Evolutionary conservation across 2,329 filamentous ascomycete genomes (phyloP).

Genomic region (Pseudocercospora eumusae): DNA sequence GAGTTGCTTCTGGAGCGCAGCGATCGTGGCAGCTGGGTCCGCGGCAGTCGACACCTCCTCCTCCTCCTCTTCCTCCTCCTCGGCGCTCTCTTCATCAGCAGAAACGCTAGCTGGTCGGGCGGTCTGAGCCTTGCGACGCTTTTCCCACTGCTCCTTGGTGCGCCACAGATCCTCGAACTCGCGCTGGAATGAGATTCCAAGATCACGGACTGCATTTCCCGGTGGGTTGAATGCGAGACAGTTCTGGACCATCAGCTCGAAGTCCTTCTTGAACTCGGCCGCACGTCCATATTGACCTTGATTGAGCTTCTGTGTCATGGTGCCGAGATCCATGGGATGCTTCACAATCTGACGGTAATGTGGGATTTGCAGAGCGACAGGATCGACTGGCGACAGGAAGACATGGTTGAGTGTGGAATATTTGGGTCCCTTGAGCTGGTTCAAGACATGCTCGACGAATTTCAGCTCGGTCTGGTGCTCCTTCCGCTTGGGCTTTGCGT

Average conservation of each 20-base stretch:
- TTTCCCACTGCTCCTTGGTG: slow-evolving; percentile 78
- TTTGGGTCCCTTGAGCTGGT: slow-evolving; percentile 74
- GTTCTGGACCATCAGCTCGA: slow-evolving; percentile 82
- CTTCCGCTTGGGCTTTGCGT: slow-evolving; percentile 86
- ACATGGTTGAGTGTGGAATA: slow-evolving; percentile 67
- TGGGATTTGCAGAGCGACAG: slow-evolving; percentile 89
- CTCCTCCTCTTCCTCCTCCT: slow-evolving; percentile 62
- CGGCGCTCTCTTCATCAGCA: slow-evolving; percentile 70
- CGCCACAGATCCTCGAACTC: slow-evolving; percentile 75
- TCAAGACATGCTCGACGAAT: slow-evolving; percentile 81
- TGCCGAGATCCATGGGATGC: slow-evolving; percentile 91
- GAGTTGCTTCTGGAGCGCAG: slow-evolving; percentile 70
- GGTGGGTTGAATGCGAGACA: slow-evolving; percentile 90
- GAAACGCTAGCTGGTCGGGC: slow-evolving; percentile 65
- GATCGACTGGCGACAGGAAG: slow-evolving; percentile 85
- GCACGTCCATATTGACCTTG: slow-evolving; percentile 75
- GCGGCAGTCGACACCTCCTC: slow-evolving; percentile 50
- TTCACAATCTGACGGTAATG: slow-evolving; percentile 93
- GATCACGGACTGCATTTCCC: slow-evolving; percentile 70
- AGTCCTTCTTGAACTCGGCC: slow-evolving; percentile 83
- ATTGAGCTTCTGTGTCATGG: slow-evolving; percentile 75
- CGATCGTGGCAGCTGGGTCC: slow-evolving; percentile 56
- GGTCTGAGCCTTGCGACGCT: slow-evolving; percentile 68
- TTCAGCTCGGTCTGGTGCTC: slow-evolving; percentile 85
- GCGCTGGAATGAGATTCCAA: slow-evolving; percentile 71